A percentile compares a stretch with the other conserved stretches of the same genome.
These are phyloP conservation scores for Mycena olivaceomarginata DNA, from an alignment of 768 basidiomycete genomes.

Conservation along the genomic window DNA sequence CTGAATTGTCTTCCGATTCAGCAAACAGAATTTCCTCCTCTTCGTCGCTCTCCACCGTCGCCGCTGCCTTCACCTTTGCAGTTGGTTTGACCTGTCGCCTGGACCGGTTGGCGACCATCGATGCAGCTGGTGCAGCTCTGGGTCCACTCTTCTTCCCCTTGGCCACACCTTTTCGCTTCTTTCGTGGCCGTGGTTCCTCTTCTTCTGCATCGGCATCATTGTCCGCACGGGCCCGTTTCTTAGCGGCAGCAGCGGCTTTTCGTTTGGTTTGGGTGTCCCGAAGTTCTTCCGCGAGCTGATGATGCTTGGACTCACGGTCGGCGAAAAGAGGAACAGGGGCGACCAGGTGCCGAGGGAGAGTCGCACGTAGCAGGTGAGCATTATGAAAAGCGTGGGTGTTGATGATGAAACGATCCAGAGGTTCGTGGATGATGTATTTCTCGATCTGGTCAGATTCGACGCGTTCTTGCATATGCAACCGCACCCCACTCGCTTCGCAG, in stretches of 20 bases:
- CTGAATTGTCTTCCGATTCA: too few relatives aligned
- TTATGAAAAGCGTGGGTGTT: conserved; percentile 45
- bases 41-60: too few relatives aligned
- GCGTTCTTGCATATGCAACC: conserved; percentile 42
- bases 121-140: too few relatives aligned
- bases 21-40: too few relatives aligned
- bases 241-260: background rate
- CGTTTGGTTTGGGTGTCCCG: background rate
- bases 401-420: conserved; percentile 40
- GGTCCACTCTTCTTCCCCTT: too few relatives aligned
- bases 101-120: too few relatives aligned
- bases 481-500: conserved; percentile 37
- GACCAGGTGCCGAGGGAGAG: background rate
- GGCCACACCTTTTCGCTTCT: too few relatives aligned
- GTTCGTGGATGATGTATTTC: conserved; percentile 36
- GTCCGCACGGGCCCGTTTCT: background rate
- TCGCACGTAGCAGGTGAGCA: background rate
- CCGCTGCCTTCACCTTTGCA: too few relatives aligned
- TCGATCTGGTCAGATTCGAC: conserved; percentile 16
- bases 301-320: background rate
- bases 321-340: background rate
- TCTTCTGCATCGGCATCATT: background rate
- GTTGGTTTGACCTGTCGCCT: too few relatives aligned
- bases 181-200: too few relatives aligned
- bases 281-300: background rate